Percentiles rank a stretch among this genome's conserved stretches.
Evolutionary conservation across 352 stramenopile genomes (phyloP).

Genomic region (Phytophthora boehmeriae): DNA sequence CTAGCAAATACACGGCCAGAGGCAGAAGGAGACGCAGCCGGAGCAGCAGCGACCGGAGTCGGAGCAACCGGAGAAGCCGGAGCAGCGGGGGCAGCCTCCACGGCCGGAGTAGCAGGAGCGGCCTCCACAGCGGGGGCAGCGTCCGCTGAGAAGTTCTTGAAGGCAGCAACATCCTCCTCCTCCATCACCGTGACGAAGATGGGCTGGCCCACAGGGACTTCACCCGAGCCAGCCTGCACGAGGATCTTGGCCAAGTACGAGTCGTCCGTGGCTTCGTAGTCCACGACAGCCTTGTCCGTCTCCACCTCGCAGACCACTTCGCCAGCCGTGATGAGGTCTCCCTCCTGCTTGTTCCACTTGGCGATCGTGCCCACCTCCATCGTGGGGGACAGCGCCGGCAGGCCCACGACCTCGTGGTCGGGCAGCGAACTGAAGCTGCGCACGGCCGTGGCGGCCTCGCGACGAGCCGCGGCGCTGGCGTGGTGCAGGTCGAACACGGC

Average conservation of each 20-base stretch:
- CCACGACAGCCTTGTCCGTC: slow-evolving; percentile 98
- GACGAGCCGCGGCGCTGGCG: slow-evolving; percentile 26
- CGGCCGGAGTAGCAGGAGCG: slow-evolving; percentile 24
- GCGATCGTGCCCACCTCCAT: slow-evolving; percentile 96
- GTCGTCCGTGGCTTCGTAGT: slow-evolving; percentile 98
- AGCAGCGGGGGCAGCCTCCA: slow-evolving; percentile 33
- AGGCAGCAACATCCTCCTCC: slow-evolving; percentile 56
- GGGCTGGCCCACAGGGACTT: slow-evolving; percentile 85
- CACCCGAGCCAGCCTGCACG: slow-evolving; percentile 76
- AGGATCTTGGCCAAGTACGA: slow-evolving; percentile 96
- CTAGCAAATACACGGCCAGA: slow-evolving; percentile 92
- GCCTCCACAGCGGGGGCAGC: slow-evolving; percentile 32
- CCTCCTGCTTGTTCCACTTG: slow-evolving; percentile 93
- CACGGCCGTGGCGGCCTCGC: slow-evolving; percentile 23
- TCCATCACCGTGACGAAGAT: slow-evolving; percentile 77
- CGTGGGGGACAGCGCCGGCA: slow-evolving; percentile 85
- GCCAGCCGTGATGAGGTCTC: slow-evolving; percentile 90
- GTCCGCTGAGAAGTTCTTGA: slow-evolving; percentile 61
- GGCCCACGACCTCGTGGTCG: slow-evolving; percentile 78
- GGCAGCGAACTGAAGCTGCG: slow-evolving; percentile 67
- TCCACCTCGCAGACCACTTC: slow-evolving; percentile 96
- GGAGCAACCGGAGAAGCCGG: slow-evolving; percentile 19
- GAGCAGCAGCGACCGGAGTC: slow-evolving; percentile 12
- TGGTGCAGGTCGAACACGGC: slow-evolving; percentile 50
- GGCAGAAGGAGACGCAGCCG: slow-evolving; percentile 21